Base-by-base conservation (phyloP, 2,329 filamentous ascomycete genomes). In the Monosporascus sp. region DNA sequence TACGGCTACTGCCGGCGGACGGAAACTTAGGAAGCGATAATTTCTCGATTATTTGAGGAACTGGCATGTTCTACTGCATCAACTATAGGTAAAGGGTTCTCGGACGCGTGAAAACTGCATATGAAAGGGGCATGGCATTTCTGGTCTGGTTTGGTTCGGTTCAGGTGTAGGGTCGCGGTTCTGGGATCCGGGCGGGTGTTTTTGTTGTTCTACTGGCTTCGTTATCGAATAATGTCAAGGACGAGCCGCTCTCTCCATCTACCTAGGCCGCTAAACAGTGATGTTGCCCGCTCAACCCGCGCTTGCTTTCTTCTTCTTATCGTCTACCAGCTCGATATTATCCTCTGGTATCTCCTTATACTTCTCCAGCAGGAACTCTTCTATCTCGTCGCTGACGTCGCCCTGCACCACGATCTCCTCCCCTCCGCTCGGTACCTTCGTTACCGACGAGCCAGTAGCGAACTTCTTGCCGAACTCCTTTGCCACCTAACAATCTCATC, bases 401-500 rank as follows among this genome's bases (percentile, higher is more conserved):
- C 94, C 94, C 74, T 99, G 94, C 20, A 99, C 91, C 5, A 96
- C 95, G 69, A 99, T 97, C 74, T 97, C 94, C 73, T 99, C 94
- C 18, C 89, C 89, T 22, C 90, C 91, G 52, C 85, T 86, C 0
- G 91, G 82, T 1, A 88, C 82, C 75, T 97, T 96, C 8, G 93
- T 97, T 45, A 99, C 94, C 45, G 87, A 92, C 17, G 86, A 88
- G 1, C 94, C 94, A 9, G 94, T 97, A 31, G 94, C 94, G 68
- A 99, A 97, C 75, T 97, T 97, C 82, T 97, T 99, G 58, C 94
- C 94, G 62, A 97, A 86, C 67, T 97, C 94, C 78, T 97, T 97
- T 54, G 92, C 87, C 7, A 96, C 40, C 40, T 43, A 43, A 1
- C 40, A 14, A 35, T 5, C 1, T 35, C 1, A 35, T 35, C 31